phyloP scores from a whole-genome alignment of 345 rosid species.

The Aquilaria yunnanensis region DNA sequence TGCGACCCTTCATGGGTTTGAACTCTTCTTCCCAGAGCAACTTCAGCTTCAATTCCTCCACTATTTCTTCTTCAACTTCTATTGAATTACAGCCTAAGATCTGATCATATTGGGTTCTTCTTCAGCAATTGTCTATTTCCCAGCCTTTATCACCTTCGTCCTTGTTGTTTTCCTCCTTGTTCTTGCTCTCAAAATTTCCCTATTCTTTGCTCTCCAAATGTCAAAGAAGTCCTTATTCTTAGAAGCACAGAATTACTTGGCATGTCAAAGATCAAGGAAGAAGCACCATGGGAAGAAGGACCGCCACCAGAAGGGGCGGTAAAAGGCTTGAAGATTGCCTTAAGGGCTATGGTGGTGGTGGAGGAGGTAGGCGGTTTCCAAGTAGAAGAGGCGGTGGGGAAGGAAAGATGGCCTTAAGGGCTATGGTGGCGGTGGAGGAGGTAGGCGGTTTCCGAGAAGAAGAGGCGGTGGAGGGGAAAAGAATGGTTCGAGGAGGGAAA shows the following conservation, averaged over 20 bases:
- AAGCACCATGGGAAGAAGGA: slow-evolving; percentile 25
- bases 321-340: slow-evolving; percentile 58
- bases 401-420: no score
- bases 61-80: slow-evolving; percentile 31
- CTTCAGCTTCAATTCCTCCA: slow-evolving; percentile 25
- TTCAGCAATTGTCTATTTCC: slow-evolving; percentile 29
- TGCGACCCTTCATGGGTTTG: slow-evolving; percentile 83
- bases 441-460: no score
- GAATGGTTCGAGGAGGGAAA: slow-evolving; percentile 59
- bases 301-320: slow-evolving; percentile 34
- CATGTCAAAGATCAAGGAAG: slow-evolving; percentile 83
- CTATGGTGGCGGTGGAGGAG: no score
- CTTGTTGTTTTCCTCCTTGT: slow-evolving; percentile 23
- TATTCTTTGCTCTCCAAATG: slow-evolving; percentile 52
- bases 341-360: slow-evolving; percentile 27
- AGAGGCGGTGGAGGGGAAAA: not conserved
- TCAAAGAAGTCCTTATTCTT: slow-evolving; percentile 81
- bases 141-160: slow-evolving; percentile 22
- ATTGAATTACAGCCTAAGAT: slow-evolving; percentile 36
- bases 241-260: slow-evolving; percentile 86
- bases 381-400: slow-evolving; percentile 34
- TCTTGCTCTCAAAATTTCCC: slow-evolving; percentile 32
- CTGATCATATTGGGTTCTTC: slow-evolving; percentile 37
- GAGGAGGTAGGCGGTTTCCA: slow-evolving; percentile 52
- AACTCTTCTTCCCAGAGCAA: slow-evolving; percentile 43